These are phyloP conservation scores for Saccharata proteae DNA, from an alignment of 2,329 filamentous ascomycete genomes.

Conservation along the genomic window DNA sequence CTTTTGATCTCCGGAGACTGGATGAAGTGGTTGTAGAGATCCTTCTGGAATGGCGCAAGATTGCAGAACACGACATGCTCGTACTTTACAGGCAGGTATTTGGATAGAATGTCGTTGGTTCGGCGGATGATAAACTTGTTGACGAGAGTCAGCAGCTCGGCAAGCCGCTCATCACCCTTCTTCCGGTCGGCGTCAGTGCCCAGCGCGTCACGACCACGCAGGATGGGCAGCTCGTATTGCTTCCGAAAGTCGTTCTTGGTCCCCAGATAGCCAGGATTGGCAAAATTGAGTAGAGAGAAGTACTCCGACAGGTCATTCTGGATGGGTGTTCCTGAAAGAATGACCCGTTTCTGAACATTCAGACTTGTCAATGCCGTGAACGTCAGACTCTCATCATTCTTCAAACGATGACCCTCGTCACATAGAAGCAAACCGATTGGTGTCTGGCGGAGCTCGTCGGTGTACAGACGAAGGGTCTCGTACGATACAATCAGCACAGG, in stretches of 20 bases:
- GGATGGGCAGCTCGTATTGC: slow-evolving; percentile 82
- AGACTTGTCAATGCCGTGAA: slow-evolving; percentile 83
- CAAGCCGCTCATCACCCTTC: slow-evolving; percentile 71
- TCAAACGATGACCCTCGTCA: slow-evolving; percentile 91
- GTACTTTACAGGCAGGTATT: slow-evolving; percentile 96
- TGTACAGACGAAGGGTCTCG: slow-evolving; percentile 84
- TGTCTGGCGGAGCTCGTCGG: slow-evolving; percentile 78
- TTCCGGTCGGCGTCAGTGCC: slow-evolving; percentile 72
- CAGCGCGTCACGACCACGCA: slow-evolving; percentile 80
- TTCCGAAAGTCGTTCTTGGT: slow-evolving; percentile 87
- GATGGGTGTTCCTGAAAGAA: slow-evolving; percentile 91
- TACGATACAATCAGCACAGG: slow-evolving; percentile 97
- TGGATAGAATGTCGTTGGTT: slow-evolving; percentile 95
- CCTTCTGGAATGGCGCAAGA: slow-evolving; percentile 80
- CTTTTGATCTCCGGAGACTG: slow-evolving; percentile 90
- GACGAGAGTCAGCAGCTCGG: slow-evolving; percentile 70
- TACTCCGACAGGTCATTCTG: slow-evolving; percentile 99
- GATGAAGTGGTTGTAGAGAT: slow-evolving; percentile 95
- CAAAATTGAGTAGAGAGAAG: slow-evolving; percentile 90
- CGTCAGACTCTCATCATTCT: slow-evolving; percentile 93
- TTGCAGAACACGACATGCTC: slow-evolving; percentile 99
- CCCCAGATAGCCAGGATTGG: slow-evolving; percentile 84
- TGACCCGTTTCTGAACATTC: slow-evolving; percentile 83
- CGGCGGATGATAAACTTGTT: slow-evolving; percentile 98
- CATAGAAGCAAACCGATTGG: slow-evolving; percentile 88